Conservation (phyloP, 192 early-diverging fungal genomes). For the Phlyctochytrium planicorne region DNA sequence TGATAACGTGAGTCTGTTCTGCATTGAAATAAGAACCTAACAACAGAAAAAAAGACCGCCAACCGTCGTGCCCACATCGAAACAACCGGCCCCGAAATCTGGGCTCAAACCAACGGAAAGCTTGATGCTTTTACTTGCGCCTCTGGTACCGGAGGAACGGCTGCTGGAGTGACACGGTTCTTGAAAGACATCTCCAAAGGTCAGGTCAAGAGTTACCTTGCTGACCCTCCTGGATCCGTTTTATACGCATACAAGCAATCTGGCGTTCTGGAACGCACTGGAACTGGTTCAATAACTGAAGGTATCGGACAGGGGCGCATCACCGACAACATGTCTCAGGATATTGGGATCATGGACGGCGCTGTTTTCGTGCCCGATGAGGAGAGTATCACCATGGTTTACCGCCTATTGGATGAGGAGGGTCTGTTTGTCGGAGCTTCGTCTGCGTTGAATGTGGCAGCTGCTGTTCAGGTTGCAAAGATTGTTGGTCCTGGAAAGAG, state of each 20-base stretch:
- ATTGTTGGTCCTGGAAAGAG: slow-evolving; percentile 69
- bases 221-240: slow-evolving; percentile 94
- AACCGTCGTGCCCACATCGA: slow-evolving; percentile 91
- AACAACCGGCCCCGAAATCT: slow-evolving; percentile 96
- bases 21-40: neutral
- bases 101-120: slow-evolving; percentile 72
- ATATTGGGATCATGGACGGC: slow-evolving; percentile 78
- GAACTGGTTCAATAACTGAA: slow-evolving; percentile 83
- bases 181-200: slow-evolving; percentile 73
- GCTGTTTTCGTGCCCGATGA: slow-evolving; percentile 80
- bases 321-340: slow-evolving; percentile 83
- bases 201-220: slow-evolving; percentile 76
- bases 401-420: slow-evolving; percentile 87
- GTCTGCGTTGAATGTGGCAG: slow-evolving; percentile 90
- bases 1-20: slow-evolving; percentile 62
- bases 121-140: slow-evolving; percentile 90
- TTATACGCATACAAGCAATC: slow-evolving; percentile 79
- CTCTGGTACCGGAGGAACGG: slow-evolving; percentile 90
- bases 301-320: slow-evolving; percentile 95
- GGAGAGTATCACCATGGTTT: slow-evolving; percentile 82
- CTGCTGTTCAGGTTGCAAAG: slow-evolving; percentile 88
- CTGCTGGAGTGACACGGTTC: slow-evolving; percentile 80
- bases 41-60: slow-evolving; percentile 46
- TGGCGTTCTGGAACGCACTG: slow-evolving; percentile 65
- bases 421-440: slow-evolving; percentile 91